Evolutionary conservation across 2,329 filamentous ascomycete species (phyloP).

Genomic region (Madurella fahalii): DNA sequence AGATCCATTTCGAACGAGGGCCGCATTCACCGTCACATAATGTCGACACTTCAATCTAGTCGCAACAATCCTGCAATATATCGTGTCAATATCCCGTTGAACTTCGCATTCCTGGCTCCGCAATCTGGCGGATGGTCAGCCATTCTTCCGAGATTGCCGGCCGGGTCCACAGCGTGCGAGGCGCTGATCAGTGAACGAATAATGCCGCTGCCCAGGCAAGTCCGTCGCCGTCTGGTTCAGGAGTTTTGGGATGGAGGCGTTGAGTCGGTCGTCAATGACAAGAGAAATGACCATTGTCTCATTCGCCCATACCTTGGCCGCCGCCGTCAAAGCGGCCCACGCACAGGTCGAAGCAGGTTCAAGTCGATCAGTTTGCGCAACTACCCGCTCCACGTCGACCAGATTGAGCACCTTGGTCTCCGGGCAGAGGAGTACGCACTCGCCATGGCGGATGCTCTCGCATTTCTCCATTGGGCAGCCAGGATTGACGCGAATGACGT

Average conservation of each 20-base stretch:
- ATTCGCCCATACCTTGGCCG: slow-evolving; percentile 47
- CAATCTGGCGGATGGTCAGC: not conserved
- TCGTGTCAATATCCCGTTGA: not conserved
- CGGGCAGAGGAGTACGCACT: slow-evolving; percentile 34
- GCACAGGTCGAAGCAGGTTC: not conserved
- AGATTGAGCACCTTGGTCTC: slow-evolving; percentile 43
- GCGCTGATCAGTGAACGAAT: not conserved
- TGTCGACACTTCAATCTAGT: too few species aligned
- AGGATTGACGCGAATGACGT: slow-evolving; percentile 47
- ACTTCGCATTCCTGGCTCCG: not conserved
- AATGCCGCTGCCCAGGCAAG: not conserved
- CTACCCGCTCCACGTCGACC: slow-evolving; percentile 45
- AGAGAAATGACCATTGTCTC: slow-evolving; percentile 43
- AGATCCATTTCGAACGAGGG: not conserved
- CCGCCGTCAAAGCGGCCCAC: slow-evolving; percentile 7
- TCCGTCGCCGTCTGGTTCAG: not conserved
- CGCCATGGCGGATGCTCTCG: slow-evolving; percentile 47
- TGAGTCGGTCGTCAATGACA: not conserved
- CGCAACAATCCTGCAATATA: not conserved
- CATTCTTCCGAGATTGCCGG: not conserved
- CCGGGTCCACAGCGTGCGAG: not conserved
- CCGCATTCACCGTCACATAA: not conserved
- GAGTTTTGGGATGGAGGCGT: not conserved
- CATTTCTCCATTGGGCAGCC: slow-evolving; percentile 45
- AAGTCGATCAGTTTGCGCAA: slow-evolving; percentile 41